Percentiles rank a stretch among this genome's conserved stretches.
Conservation (phyloP, 2,329 filamentous ascomycete species). For the Knoxdaviesia proteae region DNA sequence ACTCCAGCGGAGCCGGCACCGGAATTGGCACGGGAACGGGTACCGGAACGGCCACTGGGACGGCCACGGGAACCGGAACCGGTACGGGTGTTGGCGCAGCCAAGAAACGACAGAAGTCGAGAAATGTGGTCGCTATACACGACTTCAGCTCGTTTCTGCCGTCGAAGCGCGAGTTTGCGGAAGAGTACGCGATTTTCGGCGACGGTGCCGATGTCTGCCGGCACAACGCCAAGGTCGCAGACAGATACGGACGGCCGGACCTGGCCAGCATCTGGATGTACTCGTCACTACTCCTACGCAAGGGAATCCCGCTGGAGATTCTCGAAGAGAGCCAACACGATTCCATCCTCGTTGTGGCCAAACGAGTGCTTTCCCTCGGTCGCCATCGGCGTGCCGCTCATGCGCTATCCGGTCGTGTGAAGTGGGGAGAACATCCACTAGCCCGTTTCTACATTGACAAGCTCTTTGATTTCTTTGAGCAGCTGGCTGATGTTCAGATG, state of each 20-base stretch:
- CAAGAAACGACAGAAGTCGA: constrained; percentile 17
- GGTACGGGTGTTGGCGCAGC: constrained; percentile 18
- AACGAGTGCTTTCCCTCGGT: constrained; percentile 28
- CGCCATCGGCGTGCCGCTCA: background rate
- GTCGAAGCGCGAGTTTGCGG: constrained; percentile 55
- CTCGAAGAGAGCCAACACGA: constrained; percentile 31
- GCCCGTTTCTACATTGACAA: constrained; percentile 39
- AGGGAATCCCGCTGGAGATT: constrained; percentile 52
- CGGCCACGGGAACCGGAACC: constrained; percentile 14
- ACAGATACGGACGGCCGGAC: constrained; percentile 47
- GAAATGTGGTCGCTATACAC: constrained; percentile 56
- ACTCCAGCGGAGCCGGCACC: constrained; percentile 39
- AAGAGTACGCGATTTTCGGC: constrained; percentile 67
- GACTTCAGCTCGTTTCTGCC: constrained; percentile 53
- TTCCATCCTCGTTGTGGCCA: constrained; percentile 49
- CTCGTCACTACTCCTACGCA: constrained; percentile 53
- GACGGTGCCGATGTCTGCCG: constrained; percentile 62
- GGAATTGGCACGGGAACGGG: constrained; percentile 30
- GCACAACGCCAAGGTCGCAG: constrained; percentile 64
- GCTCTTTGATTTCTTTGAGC: constrained; percentile 43
- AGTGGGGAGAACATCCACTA: constrained; percentile 47
- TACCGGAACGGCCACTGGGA: constrained; percentile 28
- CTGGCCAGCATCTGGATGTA: constrained; percentile 71
- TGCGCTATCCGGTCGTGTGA: constrained; percentile 22
- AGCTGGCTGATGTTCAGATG: constrained; percentile 45